Conservation (phyloP, 2,329 filamentous ascomycete species). For the Zymoseptoria passerinii region DNA sequence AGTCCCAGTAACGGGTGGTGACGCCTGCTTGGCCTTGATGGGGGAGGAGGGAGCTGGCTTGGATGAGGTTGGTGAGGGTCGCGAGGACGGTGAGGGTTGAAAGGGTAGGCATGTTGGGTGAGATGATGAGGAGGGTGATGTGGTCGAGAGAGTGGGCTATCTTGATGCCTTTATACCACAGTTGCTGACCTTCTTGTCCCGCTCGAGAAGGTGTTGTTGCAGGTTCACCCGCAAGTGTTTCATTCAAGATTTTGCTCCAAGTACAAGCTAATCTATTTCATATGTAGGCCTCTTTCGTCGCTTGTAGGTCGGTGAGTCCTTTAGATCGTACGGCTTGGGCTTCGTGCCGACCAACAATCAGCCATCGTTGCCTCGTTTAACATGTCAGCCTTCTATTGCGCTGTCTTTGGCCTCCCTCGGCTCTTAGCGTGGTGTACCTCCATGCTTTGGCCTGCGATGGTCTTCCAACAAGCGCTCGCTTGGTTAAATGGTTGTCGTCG, state of each 20-base stretch:
- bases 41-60: conserved; percentile 31
- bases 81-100: conserved; percentile 17
- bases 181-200: background rate
- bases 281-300: background rate
- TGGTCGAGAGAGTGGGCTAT: background rate
- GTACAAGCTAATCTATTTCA: background rate
- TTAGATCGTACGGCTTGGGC: no score
- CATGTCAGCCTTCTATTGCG: no score
- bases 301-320: background rate
- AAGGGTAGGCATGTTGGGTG: background rate
- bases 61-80: conserved; percentile 20
- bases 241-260: no score
- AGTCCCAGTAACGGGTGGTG: conserved; percentile 46
- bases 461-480: no score
- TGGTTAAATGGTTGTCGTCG: no score
- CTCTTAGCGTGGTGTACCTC: no score
- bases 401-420: no score
- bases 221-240: no score
- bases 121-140: background rate
- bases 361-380: no score
- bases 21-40: conserved; percentile 27
- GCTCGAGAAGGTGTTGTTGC: no score
- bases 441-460: no score
- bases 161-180: background rate
- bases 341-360: no score